Conservation (phyloP, 257 asterid genomes). For the Scutellaria baicalensis region DNA sequence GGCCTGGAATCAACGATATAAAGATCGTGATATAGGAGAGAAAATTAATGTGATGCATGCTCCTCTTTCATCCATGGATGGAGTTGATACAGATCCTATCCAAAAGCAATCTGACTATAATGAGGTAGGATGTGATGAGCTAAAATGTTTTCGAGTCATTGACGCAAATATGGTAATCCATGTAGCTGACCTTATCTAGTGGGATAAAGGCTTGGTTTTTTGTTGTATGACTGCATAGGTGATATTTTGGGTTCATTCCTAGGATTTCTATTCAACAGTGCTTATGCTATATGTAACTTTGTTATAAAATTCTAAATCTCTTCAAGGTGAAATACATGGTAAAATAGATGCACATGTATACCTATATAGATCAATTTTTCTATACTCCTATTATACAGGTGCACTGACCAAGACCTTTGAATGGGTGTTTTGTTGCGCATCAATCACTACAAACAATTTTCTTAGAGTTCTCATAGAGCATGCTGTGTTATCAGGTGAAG, state of each 20-base stretch:
- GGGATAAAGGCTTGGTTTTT: no score
- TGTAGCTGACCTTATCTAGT: no score
- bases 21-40: slow-evolving; percentile 20
- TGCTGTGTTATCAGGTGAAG: slow-evolving; percentile 32
- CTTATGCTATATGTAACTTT: not conserved
- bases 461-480: slow-evolving; percentile 5
- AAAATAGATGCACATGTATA: not conserved
- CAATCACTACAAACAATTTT: not conserved
- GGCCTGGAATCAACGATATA: slow-evolving; percentile 14
- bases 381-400: not conserved
- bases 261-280: not conserved
- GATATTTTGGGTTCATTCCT: not conserved
- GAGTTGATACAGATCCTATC: slow-evolving; percentile 27
- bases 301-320: not conserved
- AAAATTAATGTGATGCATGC: slow-evolving; percentile 29
- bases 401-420: not conserved
- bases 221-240: not conserved
- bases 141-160: not conserved
- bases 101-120: slow-evolving; percentile 29
- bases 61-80: slow-evolving; percentile 30
- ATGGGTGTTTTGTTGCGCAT: not conserved
- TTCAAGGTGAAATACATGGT: not conserved
- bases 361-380: not conserved
- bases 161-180: not conserved
- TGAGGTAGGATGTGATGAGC: slow-evolving; percentile 37